A percentile compares a stretch with the other conserved stretches of the same genome.
These are phyloP conservation scores for Amniculicola lignicola DNA, from an alignment of 495 filamentous ascomycete genomes.

Conservation along the genomic window DNA sequence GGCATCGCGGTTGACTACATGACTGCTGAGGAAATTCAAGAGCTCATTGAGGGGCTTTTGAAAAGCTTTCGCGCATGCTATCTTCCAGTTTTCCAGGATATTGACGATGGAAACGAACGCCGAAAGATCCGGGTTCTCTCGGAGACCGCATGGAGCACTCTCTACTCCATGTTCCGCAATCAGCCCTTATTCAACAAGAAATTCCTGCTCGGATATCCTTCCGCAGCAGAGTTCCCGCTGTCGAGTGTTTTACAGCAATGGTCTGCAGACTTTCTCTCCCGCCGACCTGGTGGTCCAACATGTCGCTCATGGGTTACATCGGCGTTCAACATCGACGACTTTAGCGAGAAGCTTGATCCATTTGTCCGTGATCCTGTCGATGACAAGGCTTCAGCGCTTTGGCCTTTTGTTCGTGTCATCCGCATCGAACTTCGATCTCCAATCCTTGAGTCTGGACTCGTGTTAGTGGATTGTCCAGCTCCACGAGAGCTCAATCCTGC, in stretches of 20 bases:
- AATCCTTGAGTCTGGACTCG: conserved; percentile 18
- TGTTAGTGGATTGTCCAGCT: conserved; percentile 21
- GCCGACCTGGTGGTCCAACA: conserved; percentile 16
- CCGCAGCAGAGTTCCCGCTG: conserved; percentile 1
- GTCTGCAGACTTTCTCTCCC: conserved; percentile 1
- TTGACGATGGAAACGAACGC: conserved; percentile 10
- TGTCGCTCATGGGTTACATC: conserved; percentile 11
- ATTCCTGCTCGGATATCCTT: conserved; percentile 1
- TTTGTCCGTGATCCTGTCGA: conserved; percentile 15
- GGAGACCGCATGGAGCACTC: conserved; percentile 21
- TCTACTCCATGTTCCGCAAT: conserved; percentile 17
- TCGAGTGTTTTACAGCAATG: conserved; percentile 10
- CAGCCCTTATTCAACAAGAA: conserved; percentile 14
- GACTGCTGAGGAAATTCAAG: conserved; percentile 23
- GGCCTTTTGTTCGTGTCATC: conserved; percentile 21
- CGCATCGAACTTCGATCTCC: conserved; percentile 15
- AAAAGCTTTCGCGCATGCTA: conserved; percentile 12
- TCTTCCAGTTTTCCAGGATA: conserved; percentile 12
- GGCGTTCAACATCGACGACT: conserved; percentile 19
- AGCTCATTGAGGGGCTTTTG: conserved; percentile 23
- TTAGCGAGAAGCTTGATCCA: conserved; percentile 13
- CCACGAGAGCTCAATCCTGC: conserved; percentile 15
- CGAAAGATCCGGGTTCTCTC: conserved; percentile 11
- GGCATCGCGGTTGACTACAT: conserved; percentile 25
- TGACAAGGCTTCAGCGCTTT: conserved; percentile 4